Evolutionary conservation across 106 monocot genomes (phyloP).

Genomic region (Dendrobium huoshanense): DNA sequence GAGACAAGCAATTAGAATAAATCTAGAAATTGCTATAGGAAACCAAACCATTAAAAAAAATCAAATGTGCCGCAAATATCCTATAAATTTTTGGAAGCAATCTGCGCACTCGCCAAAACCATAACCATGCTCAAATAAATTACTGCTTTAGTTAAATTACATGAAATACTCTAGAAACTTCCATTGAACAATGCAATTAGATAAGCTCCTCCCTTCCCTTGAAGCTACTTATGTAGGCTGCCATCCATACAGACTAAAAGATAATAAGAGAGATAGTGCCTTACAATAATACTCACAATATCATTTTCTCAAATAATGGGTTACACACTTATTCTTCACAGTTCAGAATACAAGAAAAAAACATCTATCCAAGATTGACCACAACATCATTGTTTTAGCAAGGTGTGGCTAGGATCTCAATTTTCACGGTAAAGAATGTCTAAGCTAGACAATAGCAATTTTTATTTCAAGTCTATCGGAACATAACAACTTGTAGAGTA

Average conservation of each 20-base stretch:
- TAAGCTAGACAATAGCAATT: not conserved
- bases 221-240: not conserved
- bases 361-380: not conserved
- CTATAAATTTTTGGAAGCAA: not conserved
- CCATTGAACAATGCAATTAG: not conserved
- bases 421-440: not conserved
- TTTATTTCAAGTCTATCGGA: not conserved
- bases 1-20: not conserved
- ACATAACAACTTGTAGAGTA: not conserved
- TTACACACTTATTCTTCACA: not conserved
- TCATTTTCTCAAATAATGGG: not conserved
- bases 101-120: not conserved
- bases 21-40: not conserved
- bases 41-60: not conserved
- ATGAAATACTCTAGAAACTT: not conserved
- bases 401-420: not conserved
- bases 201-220: not conserved
- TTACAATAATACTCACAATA: not conserved
- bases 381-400: not conserved
- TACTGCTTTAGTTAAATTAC: not conserved
- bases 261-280: not conserved
- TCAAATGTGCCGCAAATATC: not conserved
- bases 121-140: not conserved
- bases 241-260: not conserved
- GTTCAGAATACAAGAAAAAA: not conserved